Evolutionary conservation across 2,329 filamentous ascomycete species (phyloP).

Genomic region (Fusarium sp.): DNA sequence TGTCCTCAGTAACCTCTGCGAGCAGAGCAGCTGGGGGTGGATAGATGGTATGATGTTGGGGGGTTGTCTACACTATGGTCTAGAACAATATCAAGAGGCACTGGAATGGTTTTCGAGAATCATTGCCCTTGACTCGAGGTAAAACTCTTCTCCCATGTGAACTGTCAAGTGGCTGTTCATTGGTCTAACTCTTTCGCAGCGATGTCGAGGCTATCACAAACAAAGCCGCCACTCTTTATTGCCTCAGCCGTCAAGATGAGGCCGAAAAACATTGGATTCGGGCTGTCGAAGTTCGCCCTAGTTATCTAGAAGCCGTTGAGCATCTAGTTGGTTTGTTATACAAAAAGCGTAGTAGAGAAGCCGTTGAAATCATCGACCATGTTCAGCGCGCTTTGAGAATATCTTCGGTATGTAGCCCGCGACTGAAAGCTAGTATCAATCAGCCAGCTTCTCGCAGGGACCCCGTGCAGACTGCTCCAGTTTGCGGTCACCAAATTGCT

Average conservation of each 20-base stretch:
- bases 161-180: slow-evolving; percentile 48
- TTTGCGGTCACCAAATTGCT: slow-evolving; percentile 33
- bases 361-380: slow-evolving; percentile 86
- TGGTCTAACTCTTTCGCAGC: slow-evolving; percentile 57
- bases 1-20: slow-evolving; percentile 78
- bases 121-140: slow-evolving; percentile 66
- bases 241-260: slow-evolving; percentile 82
- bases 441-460: slow-evolving; percentile 18
- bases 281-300: slow-evolving; percentile 84
- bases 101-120: slow-evolving; percentile 79
- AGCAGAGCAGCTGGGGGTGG: slow-evolving; percentile 88
- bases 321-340: slow-evolving; percentile 91
- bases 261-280: slow-evolving; percentile 87
- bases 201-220: slow-evolving; percentile 96
- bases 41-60: slow-evolving; percentile 91
- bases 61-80: slow-evolving; percentile 90
- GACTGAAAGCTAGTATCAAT: slow-evolving; percentile 1
- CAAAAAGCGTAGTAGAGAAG: slow-evolving; percentile 83
- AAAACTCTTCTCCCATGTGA: slow-evolving; percentile 47
- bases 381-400: slow-evolving; percentile 79
- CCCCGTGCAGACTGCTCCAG: slow-evolving; percentile 10
- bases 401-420: slow-evolving; percentile 23
- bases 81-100: slow-evolving; percentile 84
- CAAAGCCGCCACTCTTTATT: slow-evolving; percentile 87
- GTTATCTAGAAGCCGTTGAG: slow-evolving; percentile 94